These are phyloP conservation scores for Rhodotorula graminis DNA, from an alignment of 768 basidiomycete genomes.

Conservation along the genomic window DNA sequence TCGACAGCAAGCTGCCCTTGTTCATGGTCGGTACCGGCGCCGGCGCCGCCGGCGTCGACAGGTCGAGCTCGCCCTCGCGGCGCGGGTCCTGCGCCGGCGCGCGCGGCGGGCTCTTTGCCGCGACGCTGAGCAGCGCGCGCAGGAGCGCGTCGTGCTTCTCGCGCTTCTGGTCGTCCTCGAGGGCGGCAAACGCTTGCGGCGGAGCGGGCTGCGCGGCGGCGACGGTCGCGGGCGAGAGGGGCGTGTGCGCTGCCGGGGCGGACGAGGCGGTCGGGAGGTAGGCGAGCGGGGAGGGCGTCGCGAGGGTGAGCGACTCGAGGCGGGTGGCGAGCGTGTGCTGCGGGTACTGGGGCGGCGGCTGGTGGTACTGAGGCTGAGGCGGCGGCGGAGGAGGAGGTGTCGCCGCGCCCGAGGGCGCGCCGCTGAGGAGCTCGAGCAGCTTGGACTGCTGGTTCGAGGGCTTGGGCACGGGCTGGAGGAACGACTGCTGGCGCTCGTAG, in stretches of 20 bases:
- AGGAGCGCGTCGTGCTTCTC: constrained; percentile 35
- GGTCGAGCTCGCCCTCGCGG: too few species aligned
- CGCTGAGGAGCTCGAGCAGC: constrained; percentile 29
- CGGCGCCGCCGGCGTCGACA: not conserved
- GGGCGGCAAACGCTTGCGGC: constrained; percentile 4
- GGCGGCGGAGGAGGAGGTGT: constrained; percentile 11
- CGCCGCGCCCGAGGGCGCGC: not conserved
- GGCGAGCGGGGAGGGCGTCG: not conserved
- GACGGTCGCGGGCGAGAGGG: not conserved
- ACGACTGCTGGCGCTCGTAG: constrained; percentile 33
- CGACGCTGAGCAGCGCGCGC: constrained; percentile 21
- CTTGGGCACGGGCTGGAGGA: constrained; percentile 33
- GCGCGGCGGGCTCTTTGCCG: constrained; percentile 7
- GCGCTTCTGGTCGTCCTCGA: constrained; percentile 16
- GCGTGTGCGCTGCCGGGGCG: not conserved
- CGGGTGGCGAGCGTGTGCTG: not conserved
- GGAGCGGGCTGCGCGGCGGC: constrained; percentile 6
- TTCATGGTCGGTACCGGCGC: not conserved
- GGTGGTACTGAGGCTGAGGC: not conserved
- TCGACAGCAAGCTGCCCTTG: not conserved
- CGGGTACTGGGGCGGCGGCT: not conserved
- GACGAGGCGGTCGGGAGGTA: not conserved
- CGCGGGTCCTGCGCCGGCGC: not conserved
- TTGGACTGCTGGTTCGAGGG: constrained; percentile 7
- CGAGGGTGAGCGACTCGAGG: not conserved